Base-by-base conservation (phyloP, 129 eudicot genomes). In the Pulicaria dysenterica region DNA sequence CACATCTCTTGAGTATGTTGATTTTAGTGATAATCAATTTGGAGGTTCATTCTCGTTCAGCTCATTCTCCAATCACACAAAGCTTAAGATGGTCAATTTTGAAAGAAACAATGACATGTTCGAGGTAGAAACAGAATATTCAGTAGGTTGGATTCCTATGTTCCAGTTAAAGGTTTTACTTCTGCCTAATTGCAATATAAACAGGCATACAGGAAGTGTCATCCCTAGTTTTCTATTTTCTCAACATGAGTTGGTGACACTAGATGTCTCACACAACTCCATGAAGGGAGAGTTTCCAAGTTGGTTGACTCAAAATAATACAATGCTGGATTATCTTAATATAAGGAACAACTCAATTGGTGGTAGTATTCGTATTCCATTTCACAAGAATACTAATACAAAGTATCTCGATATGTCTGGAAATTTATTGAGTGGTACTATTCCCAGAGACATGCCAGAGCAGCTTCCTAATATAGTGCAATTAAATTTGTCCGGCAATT, bases 261-360 rank as follows among this genome's bases (percentile, higher is more conserved):
- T 74, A 49, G 73, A 83, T 64, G 40, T 83, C 7, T 55, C 74
- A 1, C 54, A 69, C 63, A 83, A 74, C 58, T 36, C 12, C 12
- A 39, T 83, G 44, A 24, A 13, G 50, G 86, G 77, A 57, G 48
- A 5, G 1, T 41, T 83, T 46, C 86, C 81, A 13, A 43, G 1
- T 64, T 79, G 78, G 83, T 59, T 83, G n/a, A 14, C 74, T 4
- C 12, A 13, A 24, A 83, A 69, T 43, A 83, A 83, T 54, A 78
- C 67, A 3, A 16, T 31, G 3, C 4, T 78, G 13, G 68, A 49
- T 14, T 6, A 10, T 49, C 44, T 83, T 5, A 24, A 3, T 34
- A 46, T 82, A 34, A 45, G 74, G 42, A 42, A 56, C 19, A 82
- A 78, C 53, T 73, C 58, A 5, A 68, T 82, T 7, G 37, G 34